Base-by-base conservation (phyloP, 2,329 filamentous ascomycete species). In the Botrytis aclada region DNA sequence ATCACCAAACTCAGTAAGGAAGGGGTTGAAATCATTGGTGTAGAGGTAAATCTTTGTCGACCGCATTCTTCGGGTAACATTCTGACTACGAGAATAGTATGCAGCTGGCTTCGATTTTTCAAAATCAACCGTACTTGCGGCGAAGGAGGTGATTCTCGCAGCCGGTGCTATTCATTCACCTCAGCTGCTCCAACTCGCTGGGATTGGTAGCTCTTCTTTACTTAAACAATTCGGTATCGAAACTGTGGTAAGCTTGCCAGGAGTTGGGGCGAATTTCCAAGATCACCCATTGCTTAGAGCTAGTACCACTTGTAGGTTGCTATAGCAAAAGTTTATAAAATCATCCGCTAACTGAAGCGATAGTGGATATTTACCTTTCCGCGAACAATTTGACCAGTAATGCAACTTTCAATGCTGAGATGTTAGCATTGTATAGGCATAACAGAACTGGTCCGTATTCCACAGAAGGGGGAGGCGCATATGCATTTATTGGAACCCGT, bases 91-190 rank as follows among this genome's bases (percentile, higher is more conserved):
- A n/a, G 29, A 16, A 51, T 32, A 72, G 70, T 72, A 72, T 62
- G 65, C 60, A 37, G 29, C 20, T 39, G 14, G 56, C 60, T 32
- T 39, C 74, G 32, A 77, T 84, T 47, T 77, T 80, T 2, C 82
- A 22, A 61, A n/a, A 18, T 73, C 77, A 62, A 74, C 74, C 45
- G 74, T 79, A 18, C 22, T 32, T 20, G 76, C 77, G 5, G 71
- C 20, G 4, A 74, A 74, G 64, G 86, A 88, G 75, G 83, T 88
- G 25, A 86, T 88, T 62, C 75, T 88, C 22, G 83, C 84, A 0
- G 85, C 84, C 1, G 86, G 86, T n/a, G 80, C 83, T 3, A 85
- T 87, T 77, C 86, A 86, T 77, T 83, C 84, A 5, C 86, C 86
- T 0, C 84, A 87, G 74, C 81, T 88, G 7, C 83, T 88, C 4